Base-by-base conservation (phyloP, 1,284 basidiomycete genomes). In the Malassezia sympodialis region DNA sequence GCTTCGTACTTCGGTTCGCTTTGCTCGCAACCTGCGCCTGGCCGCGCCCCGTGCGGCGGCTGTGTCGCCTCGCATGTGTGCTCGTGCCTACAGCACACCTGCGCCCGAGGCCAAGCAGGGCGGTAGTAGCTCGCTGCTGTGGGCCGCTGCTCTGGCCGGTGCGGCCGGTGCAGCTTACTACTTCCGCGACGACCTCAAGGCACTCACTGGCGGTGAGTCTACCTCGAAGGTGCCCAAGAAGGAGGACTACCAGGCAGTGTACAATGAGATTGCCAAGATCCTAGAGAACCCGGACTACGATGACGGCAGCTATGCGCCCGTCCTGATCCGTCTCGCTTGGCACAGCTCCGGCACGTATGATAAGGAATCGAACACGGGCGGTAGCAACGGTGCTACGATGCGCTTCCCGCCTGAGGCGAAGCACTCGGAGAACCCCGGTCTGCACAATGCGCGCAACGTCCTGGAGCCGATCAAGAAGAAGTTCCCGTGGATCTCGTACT, bases 401-500 rank as follows among this genome's bases (percentile, higher is more conserved):
- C 63, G 71, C 32, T 73, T 78, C 66, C 75, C 72, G n/a, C 71
- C 75, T 8, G 79, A 80, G 60, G 77, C 67, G 27, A 66, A 62
- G 31, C 64, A 73, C 35, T 63, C 57, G 5, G 70, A 69, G 51
- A 74, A 76, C 58, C 69, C 71, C 31, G 79, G 79, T 47, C 72
- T 80, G n/a, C 70, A 77, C 59, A 76, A 79, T 62, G 79, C 79
- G 12, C 79, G 79, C 61, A 72, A 76, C 30, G 79, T 79, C 65
- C 72, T 79, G 47, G 71, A 78, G 49, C 78, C 78, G 26, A 76
- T 80, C 56, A 76, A 79, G 66, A 63, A 72, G 41, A 78, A 79
- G 63, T 78, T 79, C 68, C 69, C 76, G 0, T 80, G 79, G 79
- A 78, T 80, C 59, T 76, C 78, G 11, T 77, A 79, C 62, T 66